Conservation (phyloP, 139 green algal species). For the Haematococcus sp. region DNA sequence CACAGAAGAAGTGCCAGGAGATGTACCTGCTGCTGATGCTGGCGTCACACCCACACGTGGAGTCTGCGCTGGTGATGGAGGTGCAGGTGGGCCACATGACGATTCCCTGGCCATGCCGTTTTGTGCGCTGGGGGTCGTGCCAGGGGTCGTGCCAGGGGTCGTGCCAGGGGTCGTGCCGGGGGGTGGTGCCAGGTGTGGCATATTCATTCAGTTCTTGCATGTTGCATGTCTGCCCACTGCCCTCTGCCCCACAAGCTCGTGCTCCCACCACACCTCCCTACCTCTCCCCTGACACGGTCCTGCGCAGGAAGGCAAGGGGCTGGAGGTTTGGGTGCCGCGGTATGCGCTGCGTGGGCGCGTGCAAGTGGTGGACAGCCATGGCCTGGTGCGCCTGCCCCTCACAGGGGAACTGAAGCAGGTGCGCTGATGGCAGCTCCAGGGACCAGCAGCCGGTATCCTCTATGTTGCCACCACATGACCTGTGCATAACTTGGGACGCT, state of each 20-base stretch:
- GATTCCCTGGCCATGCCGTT: neutral
- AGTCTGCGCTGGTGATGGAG: slow-evolving; percentile 50
- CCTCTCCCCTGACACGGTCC: too few relatives aligned
- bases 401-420: neutral
- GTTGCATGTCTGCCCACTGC: too few relatives aligned
- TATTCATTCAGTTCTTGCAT: too few relatives aligned
- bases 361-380: slow-evolving; percentile 39
- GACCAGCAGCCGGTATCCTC: neutral
- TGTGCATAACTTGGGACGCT: neutral
- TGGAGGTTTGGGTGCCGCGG: slow-evolving; percentile 59
- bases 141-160: neutral
- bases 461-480: neutral
- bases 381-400: slow-evolving; percentile 32
- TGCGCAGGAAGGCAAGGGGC: neutral
- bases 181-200: neutral
- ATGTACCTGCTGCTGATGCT: slow-evolving; percentile 72
- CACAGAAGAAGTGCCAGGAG: slow-evolving; percentile 62
- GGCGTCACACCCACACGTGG: slow-evolving; percentile 45
- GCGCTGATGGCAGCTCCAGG: neutral
- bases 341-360: slow-evolving; percentile 51
- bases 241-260: too few relatives aligned
- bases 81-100: slow-evolving; percentile 13
- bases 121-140: neutral
- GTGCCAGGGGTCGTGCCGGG: neutral
- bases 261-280: too few relatives aligned